Percentiles rank a stretch among this genome's conserved stretches.
Conservation (phyloP, 1,284 basidiomycete species). For the Sporisorium scitamineum region DNA sequence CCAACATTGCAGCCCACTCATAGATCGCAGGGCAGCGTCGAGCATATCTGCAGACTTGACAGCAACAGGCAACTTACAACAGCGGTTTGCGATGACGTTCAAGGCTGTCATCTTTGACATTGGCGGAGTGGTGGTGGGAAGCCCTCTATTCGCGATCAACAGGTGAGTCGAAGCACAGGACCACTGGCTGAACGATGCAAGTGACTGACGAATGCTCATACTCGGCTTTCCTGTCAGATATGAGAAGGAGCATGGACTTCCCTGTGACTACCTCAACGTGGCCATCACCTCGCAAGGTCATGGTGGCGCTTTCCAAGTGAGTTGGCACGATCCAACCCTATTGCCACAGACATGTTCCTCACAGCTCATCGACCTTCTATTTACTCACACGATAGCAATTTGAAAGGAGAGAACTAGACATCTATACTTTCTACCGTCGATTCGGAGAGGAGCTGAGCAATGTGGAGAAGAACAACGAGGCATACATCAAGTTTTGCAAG, state of each 20-base stretch:
- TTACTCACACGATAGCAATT: constrained; percentile 38
- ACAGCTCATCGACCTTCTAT: background rate
- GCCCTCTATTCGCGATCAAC: constrained; percentile 65
- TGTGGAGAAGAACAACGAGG: constrained; percentile 52
- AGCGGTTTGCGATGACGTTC: constrained; percentile 12
- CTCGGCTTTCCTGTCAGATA: constrained; percentile 24
- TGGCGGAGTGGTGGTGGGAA: constrained; percentile 68
- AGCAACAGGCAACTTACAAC: background rate
- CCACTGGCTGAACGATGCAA: background rate
- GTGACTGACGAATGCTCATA: background rate
- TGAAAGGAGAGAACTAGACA: constrained; percentile 65
- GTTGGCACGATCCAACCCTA: background rate
- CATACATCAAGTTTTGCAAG: constrained; percentile 61
- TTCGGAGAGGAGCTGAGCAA: constrained; percentile 67
- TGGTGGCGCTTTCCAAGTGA: constrained; percentile 67
- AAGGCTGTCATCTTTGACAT: constrained; percentile 68
- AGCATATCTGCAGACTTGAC: background rate
- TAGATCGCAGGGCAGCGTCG: background rate
- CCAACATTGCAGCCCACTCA: background rate
- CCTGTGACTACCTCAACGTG: constrained; percentile 68
- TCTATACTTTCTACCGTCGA: constrained; percentile 66
- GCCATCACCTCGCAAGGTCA: constrained; percentile 67
- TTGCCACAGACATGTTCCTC: background rate
- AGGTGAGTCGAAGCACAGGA: constrained; percentile 32
- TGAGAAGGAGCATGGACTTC: constrained; percentile 61